Percentiles rank a stretch among this genome's conserved stretches.
These are phyloP conservation scores for Evansstolkia leycettana DNA, from an alignment of 495 filamentous ascomycete species.

Conservation along the genomic window DNA sequence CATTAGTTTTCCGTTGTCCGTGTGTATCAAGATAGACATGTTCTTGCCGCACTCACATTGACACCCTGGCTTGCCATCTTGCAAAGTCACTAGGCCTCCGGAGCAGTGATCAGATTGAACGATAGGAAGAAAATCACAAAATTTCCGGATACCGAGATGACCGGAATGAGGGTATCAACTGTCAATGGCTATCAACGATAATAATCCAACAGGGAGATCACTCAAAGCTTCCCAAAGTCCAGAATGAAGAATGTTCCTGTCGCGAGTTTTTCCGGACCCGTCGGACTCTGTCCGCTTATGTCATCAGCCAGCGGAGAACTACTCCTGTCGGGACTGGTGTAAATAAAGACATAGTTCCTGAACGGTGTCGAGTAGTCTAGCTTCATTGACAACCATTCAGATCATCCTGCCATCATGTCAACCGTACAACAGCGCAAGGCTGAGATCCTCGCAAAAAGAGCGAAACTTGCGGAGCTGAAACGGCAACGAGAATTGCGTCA, in stretches of 20 bases:
- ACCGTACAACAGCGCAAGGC: constrained; percentile 75
- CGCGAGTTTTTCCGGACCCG: constrained; percentile 45
- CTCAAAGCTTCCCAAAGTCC: too few species aligned
- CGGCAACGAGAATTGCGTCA: constrained; percentile 73
- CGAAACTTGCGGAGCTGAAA: constrained; percentile 91
- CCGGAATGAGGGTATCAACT: constrained; percentile 24
- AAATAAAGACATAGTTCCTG: too few species aligned
- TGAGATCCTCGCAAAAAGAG: constrained; percentile 88
- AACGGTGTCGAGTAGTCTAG: too few species aligned
- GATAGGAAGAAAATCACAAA: constrained; percentile 9
- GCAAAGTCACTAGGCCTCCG: constrained; percentile 15
- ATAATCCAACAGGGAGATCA: too few species aligned
- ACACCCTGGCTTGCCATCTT: constrained; percentile 39
- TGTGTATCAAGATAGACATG: constrained; percentile 5
- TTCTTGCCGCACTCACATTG: constrained; percentile 29
- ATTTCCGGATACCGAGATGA: constrained; percentile 19
- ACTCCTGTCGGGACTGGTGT: constrained; percentile 2
- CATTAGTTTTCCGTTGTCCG: constrained; percentile 10
- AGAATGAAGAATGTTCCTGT: constrained; percentile 37
- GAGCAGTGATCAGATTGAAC: constrained; percentile 13
- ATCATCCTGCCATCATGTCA: constrained; percentile 19
- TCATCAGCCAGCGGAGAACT: constrained; percentile 19
- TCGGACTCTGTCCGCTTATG: constrained; percentile 28
- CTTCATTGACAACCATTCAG: too few species aligned
- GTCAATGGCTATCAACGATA: constrained; percentile 35